Evolutionary conservation across 768 basidiomycete genomes (phyloP).

Genomic region (Cystobasidium tubakii): DNA sequence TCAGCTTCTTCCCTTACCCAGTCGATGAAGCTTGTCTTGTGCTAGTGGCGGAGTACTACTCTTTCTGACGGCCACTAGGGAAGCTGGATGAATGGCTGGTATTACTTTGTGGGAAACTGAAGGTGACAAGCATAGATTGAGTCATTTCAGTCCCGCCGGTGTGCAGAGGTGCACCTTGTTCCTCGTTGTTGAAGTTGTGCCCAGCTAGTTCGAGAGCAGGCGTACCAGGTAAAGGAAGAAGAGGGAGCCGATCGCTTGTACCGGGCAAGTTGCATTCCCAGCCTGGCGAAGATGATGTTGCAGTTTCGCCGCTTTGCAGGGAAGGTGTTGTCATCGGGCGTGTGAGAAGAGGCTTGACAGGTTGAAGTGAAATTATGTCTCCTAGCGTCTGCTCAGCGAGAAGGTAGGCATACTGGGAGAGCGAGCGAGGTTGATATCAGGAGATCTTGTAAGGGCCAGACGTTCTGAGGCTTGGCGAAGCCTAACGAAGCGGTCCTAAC

Average conservation of each 20-base stretch:
- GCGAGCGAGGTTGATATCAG: background rate
- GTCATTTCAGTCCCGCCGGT: background rate
- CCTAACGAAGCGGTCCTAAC: too few relatives aligned
- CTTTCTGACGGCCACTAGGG: background rate
- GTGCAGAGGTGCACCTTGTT: background rate
- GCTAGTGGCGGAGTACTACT: background rate
- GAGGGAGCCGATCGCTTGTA: background rate
- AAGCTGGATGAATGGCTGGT: background rate
- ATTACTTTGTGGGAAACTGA: background rate
- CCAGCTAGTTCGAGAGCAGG: background rate
- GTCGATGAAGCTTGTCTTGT: background rate
- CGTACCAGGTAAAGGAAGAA: constrained; percentile 8
- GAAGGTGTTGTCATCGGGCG: background rate
- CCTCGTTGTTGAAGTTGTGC: background rate
- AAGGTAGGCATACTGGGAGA: constrained; percentile 15
- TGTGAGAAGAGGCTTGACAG: background rate
- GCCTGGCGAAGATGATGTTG: background rate
- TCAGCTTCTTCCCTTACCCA: too few relatives aligned
- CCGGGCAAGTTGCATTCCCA: background rate
- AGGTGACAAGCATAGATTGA: background rate
- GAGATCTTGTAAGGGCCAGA: too few relatives aligned
- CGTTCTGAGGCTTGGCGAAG: too few relatives aligned
- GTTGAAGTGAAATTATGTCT: background rate
- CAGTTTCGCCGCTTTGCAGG: background rate
- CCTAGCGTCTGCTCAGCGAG: background rate